Percentiles rank a stretch among this genome's conserved stretches.
Evolutionary conservation across 495 filamentous ascomycete genomes (phyloP).

Genomic region (Hypomontagnella submonticulosa): DNA sequence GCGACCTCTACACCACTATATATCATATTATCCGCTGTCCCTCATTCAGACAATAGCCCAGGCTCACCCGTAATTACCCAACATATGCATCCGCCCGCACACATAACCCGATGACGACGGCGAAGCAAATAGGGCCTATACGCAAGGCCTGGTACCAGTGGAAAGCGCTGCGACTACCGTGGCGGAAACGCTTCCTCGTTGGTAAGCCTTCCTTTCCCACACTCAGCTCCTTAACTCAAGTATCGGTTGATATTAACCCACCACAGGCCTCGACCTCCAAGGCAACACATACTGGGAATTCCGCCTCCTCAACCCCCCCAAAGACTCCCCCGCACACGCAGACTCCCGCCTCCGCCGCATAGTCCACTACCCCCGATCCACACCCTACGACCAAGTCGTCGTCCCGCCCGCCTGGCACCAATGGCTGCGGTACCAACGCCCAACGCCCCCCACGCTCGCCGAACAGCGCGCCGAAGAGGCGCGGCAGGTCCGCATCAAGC

Average conservation of each 20-base stretch:
- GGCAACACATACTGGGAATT: slow-evolving; percentile 98
- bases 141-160: slow-evolving; percentile 78
- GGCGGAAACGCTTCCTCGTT: slow-evolving; percentile 82
- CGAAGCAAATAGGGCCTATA: slow-evolving; percentile 52
- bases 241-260: background rate
- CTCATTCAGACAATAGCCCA: background rate
- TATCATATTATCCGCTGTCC: too few species aligned
- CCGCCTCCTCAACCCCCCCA: slow-evolving; percentile 70
- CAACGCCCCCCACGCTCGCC: slow-evolving; percentile 71
- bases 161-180: slow-evolving; percentile 85
- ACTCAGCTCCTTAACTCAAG: slow-evolving; percentile 23
- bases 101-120: slow-evolving; percentile 22
- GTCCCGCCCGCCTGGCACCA: slow-evolving; percentile 88
- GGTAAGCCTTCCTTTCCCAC: slow-evolving; percentile 62
- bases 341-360: slow-evolving; percentile 64
- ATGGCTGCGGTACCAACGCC: slow-evolving; percentile 89
- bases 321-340: slow-evolving; percentile 62
- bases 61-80: background rate
- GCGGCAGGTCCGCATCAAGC: slow-evolving; percentile 74
- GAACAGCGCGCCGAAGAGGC: slow-evolving; percentile 79
- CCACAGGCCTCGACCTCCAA: slow-evolving; percentile 79
- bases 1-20: too few species aligned
- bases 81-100: slow-evolving; percentile 7
- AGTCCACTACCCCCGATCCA: slow-evolving; percentile 70
- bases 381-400: slow-evolving; percentile 72